Evolutionary conservation across 2,329 filamentous ascomycete species (phyloP), one percentile per base, ranked within the genome.

Genomic region (Kalmusia sp.): DNA sequence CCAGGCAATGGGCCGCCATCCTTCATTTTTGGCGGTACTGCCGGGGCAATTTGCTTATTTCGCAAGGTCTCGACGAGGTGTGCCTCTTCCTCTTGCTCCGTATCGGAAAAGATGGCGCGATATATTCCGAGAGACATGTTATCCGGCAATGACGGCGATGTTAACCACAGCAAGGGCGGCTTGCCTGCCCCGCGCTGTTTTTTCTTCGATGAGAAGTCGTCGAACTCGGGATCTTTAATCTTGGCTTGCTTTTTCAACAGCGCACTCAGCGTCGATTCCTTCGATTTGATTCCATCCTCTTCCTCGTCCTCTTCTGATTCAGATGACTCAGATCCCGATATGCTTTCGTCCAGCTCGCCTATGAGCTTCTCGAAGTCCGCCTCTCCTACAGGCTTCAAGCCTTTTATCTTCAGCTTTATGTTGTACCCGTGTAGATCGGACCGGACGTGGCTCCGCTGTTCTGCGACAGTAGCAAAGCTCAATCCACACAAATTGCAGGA

Each of bases 381-480:
- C 69, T 99, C 95, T 1, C 86, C 85, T 1, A 97, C 88, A 0
- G 90, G 76, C 8, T 82, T 83, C 52, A 82, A 81, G 0, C 91
- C 91, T 40, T 91, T 87, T 51, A 96, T 78, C 78, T 91, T 96
- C 71, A 93, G 90, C 76, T 96, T 98, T 56, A 98, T 77, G 71
- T 99, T 99, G 77, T 97, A 99, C 60, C 89, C 85, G 73, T 99
- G 95, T 43, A 96, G 82, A 68, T 99, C 95, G 8, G 93, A 96
- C 65, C 91, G 90, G 52, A 91, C 87, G 75, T 99, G 95, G 54
- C 86, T 84, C 56, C 91, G 85, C 71, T 98, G 93, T 57, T 98
- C 93, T 55, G 87, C 82, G 6, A 96, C 82, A 8, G 82, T 88
- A 27, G 81, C 69, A 65, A 96, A 96, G 4, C 83, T 79, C 31